Evolutionary conservation across 164 flowering plant species (phyloP), one percentile per base, ranked within the genome.

Genomic region (Tetracentron sinense): DNA sequence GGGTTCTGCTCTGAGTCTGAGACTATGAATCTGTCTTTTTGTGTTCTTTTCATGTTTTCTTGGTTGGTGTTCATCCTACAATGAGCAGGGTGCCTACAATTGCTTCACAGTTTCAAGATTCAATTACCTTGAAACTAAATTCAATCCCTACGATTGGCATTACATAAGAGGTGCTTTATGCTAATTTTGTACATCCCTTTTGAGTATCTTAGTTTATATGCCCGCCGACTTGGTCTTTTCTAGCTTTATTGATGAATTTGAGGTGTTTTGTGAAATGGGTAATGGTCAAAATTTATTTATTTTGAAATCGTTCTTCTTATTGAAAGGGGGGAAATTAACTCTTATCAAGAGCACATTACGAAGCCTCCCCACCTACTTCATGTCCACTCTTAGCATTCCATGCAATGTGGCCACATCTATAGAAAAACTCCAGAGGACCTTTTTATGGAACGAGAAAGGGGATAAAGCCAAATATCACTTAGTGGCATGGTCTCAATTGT

Each of bases 121-220:
- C 54, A 73, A 66, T 33, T 93, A 86, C 74, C 77, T 87, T 0
- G 64, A 64, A 31, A 78, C 78, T 25, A 71, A 35, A 75, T 79
- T 93, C 70, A 67, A 38, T 21, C 92, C 92, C 42, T 90, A 65
- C 61, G 79, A 76, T 0, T 83, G 86, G 85, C 82, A 85, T 19
- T 93, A 90, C 71, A 76, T 88, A 47, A 81, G 96, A 93, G 92
- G 98, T 93, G 60, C 2, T 50, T n/a, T 25, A 21, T 16, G 14
- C 11, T 65, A 12, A 17, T 0, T 29, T 4, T 44, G 25, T 4
- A 10, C 5, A 25, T 29, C 46, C 52, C 52, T 56, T 56, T 58
- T 53, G 4, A 11, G 23, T 29, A 10, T 52, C 35, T 52, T 3
- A 16, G 54, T 51, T 51, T 6, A 10, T 3, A 21, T 51, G 1